Evolutionary conservation across 1,139 yeast genomes (phyloP), one percentile per base, ranked within the genome.

Genomic region (Hansenula lynferdii): DNA sequence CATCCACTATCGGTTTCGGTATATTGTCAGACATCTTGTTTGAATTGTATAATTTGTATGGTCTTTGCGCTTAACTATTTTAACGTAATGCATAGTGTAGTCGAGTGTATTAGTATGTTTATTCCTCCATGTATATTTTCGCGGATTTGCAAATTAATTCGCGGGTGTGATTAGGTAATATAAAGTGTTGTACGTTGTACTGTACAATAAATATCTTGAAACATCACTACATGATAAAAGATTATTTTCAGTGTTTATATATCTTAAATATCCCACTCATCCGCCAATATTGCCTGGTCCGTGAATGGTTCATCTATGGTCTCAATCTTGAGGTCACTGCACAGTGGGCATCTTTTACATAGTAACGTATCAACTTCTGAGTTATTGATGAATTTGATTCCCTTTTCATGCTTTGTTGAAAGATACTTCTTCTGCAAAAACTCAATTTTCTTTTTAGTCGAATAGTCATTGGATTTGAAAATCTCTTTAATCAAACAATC

Each of bases 251-350:
- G n/a, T n/a, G n/a, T n/a, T n/a, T n/a, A n/a, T n/a, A n/a, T n/a
- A n/a, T n/a, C 12, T 21, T 45, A 16, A 35, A 46, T 31, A 31
- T 42, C 45, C 50, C 49, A 47, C 14, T 45, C 51, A 28, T 46
- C 50, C 5, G 14, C 18, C 6, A 34, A 28, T 3, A 31, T 30
- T 2, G 31, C n/a, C 3, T n/a, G 22, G 21, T 36, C 39, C 10
- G 32, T 53, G 6, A 75, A 56, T 1, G 77, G 71, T 35, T 72
- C 74, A 51, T 89, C 97, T 37, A 90, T 71, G 12, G 75, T 69
- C 39, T 80, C 82, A 41, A 92, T 80, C 54, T 77, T 80, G 38
- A 76, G 63, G 34, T 85, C 95, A 43, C 89, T 82, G 61, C 98
- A 92, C 25, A 89, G 62, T 11, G 82, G 72, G 61, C 98, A 92